Evolutionary conservation across 1,284 basidiomycete species (phyloP).

Genomic region (Ustilago crameri): DNA sequence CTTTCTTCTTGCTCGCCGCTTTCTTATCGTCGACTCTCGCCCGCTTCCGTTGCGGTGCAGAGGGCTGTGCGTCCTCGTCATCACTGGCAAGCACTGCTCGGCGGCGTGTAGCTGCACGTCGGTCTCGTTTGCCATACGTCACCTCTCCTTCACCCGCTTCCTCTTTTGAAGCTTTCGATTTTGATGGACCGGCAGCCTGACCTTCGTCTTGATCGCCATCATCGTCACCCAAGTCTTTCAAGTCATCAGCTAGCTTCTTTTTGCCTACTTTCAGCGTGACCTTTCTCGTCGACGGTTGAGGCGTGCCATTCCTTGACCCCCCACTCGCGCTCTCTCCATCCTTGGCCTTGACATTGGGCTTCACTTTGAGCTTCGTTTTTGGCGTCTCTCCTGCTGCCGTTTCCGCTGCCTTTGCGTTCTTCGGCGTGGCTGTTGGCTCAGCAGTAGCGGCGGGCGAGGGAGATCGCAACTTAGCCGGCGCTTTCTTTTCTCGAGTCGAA

Average conservation of each 20-base stretch:
- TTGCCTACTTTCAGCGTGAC: constrained; percentile 15
- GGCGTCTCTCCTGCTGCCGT: not conserved
- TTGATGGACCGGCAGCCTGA: not conserved
- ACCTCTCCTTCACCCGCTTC: not conserved
- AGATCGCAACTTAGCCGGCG: constrained; percentile 13
- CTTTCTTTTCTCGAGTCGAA: constrained; percentile 23
- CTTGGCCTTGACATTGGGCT: constrained; percentile 4
- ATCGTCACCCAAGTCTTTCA: constrained; percentile 25
- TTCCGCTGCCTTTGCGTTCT: not conserved
- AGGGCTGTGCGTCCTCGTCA: constrained; percentile 8
- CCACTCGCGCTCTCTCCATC: constrained; percentile 14
- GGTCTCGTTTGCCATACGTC: constrained; percentile 10
- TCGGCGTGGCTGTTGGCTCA: not conserved
- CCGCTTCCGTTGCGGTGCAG: constrained; percentile 26
- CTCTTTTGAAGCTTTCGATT: not conserved
- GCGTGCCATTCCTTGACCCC: constrained; percentile 16
- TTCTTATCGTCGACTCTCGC: constrained; percentile 2
- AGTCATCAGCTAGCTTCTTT: constrained; percentile 22
- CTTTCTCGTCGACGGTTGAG: constrained; percentile 18
- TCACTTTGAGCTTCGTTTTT: constrained; percentile 21
- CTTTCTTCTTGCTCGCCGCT: constrained; percentile 4
- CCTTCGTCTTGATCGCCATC: constrained; percentile 5
- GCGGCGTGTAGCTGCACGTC: constrained; percentile 9
- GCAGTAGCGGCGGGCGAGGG: constrained; percentile 9
- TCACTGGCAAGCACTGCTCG: constrained; percentile 23